Base-by-base conservation (phyloP, 306 rosid genomes). In the Pyrus bretschneideri region DNA sequence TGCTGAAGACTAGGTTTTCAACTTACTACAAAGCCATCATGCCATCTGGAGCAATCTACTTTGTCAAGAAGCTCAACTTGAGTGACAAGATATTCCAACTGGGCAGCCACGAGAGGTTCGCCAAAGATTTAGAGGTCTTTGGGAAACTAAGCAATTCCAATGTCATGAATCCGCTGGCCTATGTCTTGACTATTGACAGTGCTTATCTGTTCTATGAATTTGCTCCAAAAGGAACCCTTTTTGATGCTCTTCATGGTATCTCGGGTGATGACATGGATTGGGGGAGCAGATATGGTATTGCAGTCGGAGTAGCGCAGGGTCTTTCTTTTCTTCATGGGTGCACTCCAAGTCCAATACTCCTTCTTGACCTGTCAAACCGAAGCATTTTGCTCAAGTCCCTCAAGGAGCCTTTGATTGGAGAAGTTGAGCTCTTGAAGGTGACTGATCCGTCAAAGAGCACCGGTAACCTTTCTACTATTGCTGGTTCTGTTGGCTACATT, bases 401-500 rank as follows among this genome's bases (percentile, higher is more conserved):
- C 79, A 92, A 90, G 86, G 99, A 95, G 88, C 97, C 99, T 85
- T 82, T 88, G 31, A 88, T 95, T 31, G 97, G 97, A 60, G 99
- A 95, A 59, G 87, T 91, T 77, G 99, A 95, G 80, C 99, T 89
- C 70, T 84, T 84, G 63, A 92, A 89, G 81, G 89, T 92, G 85
- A 92, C 91, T 55, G 97, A 95, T 82, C 97, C 96, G 69, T 85
- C 96, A 35, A 95, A 82, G 84, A 92, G 97, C 84, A 88, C 92
- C 0, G 99, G 92, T 71, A 95, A 89, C 82, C 82, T 95, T 67
- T 95, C 93, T 21, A 87, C 88, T 15, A 87, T 95, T 61, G 93
- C 96, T 84, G 99, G 99, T 82, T 88, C 97, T 59, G 97, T 90
- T 57, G 99, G 99, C 77, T 95, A 92, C 76, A 87, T 95, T 75